Evolutionary conservation across 257 asterid species (phyloP).

Genomic region (Capsicum rhomboideum): DNA sequence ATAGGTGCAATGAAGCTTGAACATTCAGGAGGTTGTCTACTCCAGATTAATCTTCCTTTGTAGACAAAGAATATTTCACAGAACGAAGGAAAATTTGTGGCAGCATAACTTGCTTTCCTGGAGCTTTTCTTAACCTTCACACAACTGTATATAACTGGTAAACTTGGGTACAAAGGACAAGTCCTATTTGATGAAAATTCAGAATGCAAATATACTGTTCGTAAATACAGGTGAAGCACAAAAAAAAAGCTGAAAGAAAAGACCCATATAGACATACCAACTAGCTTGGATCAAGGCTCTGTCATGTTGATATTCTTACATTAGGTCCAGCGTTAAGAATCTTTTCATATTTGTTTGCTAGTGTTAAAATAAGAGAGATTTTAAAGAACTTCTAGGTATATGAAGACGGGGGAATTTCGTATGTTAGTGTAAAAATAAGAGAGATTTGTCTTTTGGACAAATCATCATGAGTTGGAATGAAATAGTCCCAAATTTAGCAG

Average conservation of each 20-base stretch:
- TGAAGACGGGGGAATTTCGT: too few species aligned
- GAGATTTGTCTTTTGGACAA: background rate
- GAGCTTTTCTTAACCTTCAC: constrained; percentile 57
- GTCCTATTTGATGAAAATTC: background rate
- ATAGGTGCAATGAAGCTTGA: constrained; percentile 13
- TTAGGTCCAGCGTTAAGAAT: background rate
- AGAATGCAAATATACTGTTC: background rate
- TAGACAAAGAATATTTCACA: constrained; percentile 73
- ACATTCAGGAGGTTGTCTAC: constrained; percentile 37
- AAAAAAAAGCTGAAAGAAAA: background rate
- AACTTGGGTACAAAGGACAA: background rate
- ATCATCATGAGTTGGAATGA: background rate
- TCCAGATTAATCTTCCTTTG: constrained; percentile 71
- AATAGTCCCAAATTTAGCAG: background rate
- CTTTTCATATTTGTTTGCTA: background rate
- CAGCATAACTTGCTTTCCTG: constrained; percentile 53
- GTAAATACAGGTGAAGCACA: background rate
- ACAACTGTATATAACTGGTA: constrained; percentile 36
- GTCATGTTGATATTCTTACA: background rate
- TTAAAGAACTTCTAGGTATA: background rate
- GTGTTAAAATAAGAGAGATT: background rate
- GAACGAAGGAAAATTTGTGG: constrained; percentile 50
- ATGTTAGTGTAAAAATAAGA: background rate
- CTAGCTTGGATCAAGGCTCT: background rate
- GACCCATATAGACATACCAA: background rate